Conservation (phyloP, 805 yeast genomes). For the Kodamaea restingae region DNA sequence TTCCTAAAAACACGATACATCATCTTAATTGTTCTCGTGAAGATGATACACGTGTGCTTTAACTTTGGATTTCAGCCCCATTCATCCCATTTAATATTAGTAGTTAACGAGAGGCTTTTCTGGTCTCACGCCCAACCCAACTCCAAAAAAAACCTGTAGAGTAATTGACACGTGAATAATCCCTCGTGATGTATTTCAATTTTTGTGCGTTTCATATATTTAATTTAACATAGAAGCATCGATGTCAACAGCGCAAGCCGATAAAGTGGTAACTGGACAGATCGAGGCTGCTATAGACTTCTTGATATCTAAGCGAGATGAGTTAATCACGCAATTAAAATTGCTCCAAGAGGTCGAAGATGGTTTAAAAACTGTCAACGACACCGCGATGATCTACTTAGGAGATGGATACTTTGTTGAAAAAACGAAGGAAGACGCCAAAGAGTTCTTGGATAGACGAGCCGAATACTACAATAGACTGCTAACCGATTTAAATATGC, state of each 20-base stretch:
- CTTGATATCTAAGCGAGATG: neutral
- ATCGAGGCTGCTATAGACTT: neutral
- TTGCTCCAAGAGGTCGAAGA: neutral
- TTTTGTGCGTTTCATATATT: too few species aligned
- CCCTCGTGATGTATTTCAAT: neutral
- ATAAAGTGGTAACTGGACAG: neutral
- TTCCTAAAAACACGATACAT: too few species aligned
- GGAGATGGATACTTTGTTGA: constrained; percentile 43
- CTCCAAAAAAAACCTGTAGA: too few species aligned
- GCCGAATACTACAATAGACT: constrained; percentile 31
- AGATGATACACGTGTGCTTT: too few species aligned
- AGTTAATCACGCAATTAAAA: neutral
- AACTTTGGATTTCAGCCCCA: too few species aligned
- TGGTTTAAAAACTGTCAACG: neutral
- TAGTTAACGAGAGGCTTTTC: too few species aligned
- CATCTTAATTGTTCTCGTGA: too few species aligned
- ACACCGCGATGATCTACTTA: constrained; percentile 25
- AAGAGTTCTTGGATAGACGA: constrained; percentile 22
- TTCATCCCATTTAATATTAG: too few species aligned
- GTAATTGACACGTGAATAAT: too few species aligned
- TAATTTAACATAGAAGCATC: neutral
- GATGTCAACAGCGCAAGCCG: neutral
- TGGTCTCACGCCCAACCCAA: too few species aligned
- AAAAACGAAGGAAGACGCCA: constrained; percentile 26
- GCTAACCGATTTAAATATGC: constrained; percentile 34